Evolutionary conservation across 2,329 filamentous ascomycete species (phyloP).

Genomic region (Trichophyton mentagrophytes): DNA sequence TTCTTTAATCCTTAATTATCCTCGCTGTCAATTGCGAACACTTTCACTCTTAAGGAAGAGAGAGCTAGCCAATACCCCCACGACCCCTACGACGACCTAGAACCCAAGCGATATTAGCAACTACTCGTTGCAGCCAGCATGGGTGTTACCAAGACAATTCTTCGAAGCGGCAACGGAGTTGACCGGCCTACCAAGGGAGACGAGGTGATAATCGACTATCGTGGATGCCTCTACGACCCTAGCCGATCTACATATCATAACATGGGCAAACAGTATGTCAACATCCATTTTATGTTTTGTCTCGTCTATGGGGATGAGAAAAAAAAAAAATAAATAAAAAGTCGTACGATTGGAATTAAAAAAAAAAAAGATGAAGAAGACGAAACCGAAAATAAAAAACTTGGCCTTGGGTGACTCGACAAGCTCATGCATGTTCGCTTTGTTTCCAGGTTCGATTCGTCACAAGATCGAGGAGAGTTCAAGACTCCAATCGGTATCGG

Average conservation of each 20-base stretch:
- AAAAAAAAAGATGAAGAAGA: no score
- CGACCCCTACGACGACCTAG: background rate
- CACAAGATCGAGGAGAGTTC: conserved; percentile 60
- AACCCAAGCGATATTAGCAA: background rate
- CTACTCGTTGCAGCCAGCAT: conserved; percentile 31
- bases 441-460: conserved; percentile 68
- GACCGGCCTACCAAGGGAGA: conserved; percentile 53
- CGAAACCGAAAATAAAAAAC: no score
- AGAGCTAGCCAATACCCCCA: background rate
- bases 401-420: background rate
- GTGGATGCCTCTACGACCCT: conserved; percentile 62
- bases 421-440: conserved; percentile 6
- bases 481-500: conserved; percentile 66
- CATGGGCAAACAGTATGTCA: conserved; percentile 57
- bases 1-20: background rate
- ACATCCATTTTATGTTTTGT: background rate
- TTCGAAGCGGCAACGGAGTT: conserved; percentile 49
- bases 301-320: background rate
- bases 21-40: background rate
- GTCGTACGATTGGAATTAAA: background rate
- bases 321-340: no score
- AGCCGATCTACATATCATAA: conserved; percentile 45
- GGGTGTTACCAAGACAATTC: conserved; percentile 59
- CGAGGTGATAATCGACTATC: conserved; percentile 78
- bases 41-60: background rate